Evolutionary conservation across 192 early-diverging fungal species (phyloP).

Genomic region (Entomortierella lignicola): DNA sequence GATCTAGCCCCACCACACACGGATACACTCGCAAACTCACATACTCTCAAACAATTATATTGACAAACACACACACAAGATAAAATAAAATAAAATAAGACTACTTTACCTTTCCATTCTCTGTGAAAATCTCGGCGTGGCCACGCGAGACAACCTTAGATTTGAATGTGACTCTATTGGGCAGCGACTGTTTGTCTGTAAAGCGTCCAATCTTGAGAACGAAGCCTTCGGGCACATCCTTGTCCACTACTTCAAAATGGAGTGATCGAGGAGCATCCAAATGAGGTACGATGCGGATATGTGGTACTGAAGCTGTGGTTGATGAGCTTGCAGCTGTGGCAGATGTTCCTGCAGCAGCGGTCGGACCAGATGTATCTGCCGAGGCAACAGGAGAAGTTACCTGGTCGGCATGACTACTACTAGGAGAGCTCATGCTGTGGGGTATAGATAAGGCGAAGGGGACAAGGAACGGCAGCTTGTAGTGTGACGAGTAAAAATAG

Average conservation of each 20-base stretch:
- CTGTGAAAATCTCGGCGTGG: slow-evolving; percentile 95
- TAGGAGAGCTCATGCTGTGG: slow-evolving; percentile 34
- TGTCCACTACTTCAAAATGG: slow-evolving; percentile 67
- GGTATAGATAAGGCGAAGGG: slow-evolving; percentile 33
- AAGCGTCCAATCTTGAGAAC: slow-evolving; percentile 80
- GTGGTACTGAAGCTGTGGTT: slow-evolving; percentile 36
- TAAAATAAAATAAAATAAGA: not conserved
- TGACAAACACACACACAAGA: not conserved
- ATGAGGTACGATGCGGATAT: slow-evolving; percentile 70
- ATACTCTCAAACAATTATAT: too few species aligned
- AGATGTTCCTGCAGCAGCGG: slow-evolving; percentile 1
- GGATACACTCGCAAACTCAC: too few species aligned
- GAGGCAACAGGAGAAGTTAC: slow-evolving; percentile 1
- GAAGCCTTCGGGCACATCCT: slow-evolving; percentile 69
- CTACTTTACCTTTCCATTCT: slow-evolving; percentile 67
- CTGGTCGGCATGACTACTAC: slow-evolving; percentile 5
- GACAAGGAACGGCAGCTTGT: slow-evolving; percentile 47
- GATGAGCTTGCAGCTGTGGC: not conserved
- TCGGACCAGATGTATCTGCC: slow-evolving; percentile 22
- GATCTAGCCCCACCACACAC: too few species aligned
- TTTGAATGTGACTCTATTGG: slow-evolving; percentile 86
- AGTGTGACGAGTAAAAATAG: not conserved
- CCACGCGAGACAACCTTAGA: slow-evolving; percentile 93
- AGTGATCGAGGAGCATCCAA: slow-evolving; percentile 61
- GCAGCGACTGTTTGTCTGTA: slow-evolving; percentile 69